These are phyloP conservation scores for Botrytis cinerea DNA, from an alignment of 2,329 filamentous ascomycete species.

Conservation along the genomic window DNA sequence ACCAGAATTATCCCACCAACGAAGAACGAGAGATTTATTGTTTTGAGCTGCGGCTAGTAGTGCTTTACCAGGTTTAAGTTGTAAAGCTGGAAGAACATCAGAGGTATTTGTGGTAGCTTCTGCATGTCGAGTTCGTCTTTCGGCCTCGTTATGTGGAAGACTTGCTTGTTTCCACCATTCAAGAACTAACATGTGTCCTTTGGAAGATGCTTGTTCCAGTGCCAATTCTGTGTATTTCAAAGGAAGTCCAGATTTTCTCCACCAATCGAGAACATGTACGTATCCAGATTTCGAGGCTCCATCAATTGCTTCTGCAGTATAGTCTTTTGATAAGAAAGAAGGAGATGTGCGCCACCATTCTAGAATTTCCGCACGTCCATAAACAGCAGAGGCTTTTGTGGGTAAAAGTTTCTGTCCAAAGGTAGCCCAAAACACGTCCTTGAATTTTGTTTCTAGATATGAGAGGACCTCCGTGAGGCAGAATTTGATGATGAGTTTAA, in stretches of 20 bases:
- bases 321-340: constrained; percentile 82
- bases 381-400: constrained; percentile 84
- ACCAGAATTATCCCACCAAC: constrained; percentile 84
- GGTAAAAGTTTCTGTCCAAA: constrained; percentile 81
- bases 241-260: constrained; percentile 77
- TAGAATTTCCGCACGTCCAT: constrained; percentile 79
- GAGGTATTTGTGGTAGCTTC: constrained; percentile 26
- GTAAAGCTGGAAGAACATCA: constrained; percentile 45
- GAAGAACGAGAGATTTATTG: constrained; percentile 73
- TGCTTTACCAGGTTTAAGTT: constrained; percentile 79
- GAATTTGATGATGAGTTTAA: constrained; percentile 91
- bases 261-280: constrained; percentile 85
- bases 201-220: constrained; percentile 81
- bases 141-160: constrained; percentile 50
- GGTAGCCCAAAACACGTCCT: constrained; percentile 81
- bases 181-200: constrained; percentile 81
- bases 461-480: constrained; percentile 76
- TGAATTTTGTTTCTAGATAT: constrained; percentile 66
- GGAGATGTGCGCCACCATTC: constrained; percentile 89
- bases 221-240: constrained; percentile 85
- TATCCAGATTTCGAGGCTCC: constrained; percentile 85
- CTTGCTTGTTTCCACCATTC: constrained; percentile 88
- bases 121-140: constrained; percentile 33
- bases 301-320: constrained; percentile 74
- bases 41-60: constrained; percentile 82